A percentile compares a stretch with the other conserved stretches of the same genome.
These are phyloP conservation scores for Haplographium delicatum DNA, from an alignment of 495 filamentous ascomycete species.

Conservation along the genomic window DNA sequence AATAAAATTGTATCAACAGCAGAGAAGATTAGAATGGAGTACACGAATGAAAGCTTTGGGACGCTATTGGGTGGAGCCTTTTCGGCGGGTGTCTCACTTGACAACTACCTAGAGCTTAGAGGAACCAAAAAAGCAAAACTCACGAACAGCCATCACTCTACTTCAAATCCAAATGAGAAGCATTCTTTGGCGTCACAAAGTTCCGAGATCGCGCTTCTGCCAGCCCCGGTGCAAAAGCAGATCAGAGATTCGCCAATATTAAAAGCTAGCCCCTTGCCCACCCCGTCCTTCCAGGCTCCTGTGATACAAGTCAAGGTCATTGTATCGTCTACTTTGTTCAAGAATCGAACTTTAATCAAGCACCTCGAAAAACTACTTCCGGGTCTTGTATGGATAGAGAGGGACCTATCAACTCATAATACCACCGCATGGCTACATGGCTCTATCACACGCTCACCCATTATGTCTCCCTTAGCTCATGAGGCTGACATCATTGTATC, in stretches of 20 bases:
- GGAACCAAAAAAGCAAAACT: constrained; percentile 30
- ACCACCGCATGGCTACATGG: constrained; percentile 28
- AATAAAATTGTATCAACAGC: neutral
- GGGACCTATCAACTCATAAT: constrained; percentile 47
- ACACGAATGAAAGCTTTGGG: neutral
- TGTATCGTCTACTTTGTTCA: constrained; percentile 42
- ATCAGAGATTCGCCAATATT: constrained; percentile 10
- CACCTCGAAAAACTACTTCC: constrained; percentile 47
- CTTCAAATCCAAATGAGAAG: neutral
- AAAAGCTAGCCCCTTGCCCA: constrained; percentile 4
- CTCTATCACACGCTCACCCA: constrained; percentile 26
- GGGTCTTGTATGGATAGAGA: constrained; percentile 49
- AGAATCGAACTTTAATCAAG: constrained; percentile 36
- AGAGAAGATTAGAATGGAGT: neutral
- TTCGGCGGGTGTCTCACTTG: constrained; percentile 32
- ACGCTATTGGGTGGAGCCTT: constrained; percentile 15
- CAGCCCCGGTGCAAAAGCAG: neutral
- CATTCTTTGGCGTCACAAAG: neutral
- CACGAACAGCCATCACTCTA: constrained; percentile 24
- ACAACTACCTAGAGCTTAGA: constrained; percentile 41
- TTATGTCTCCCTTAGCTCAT: constrained; percentile 33
- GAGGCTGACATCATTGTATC: constrained; percentile 79
- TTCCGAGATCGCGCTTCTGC: neutral
- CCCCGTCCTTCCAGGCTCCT: constrained; percentile 16
- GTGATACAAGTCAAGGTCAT: constrained; percentile 36